Conservation (phyloP, 1,284 basidiomycete genomes). For the Ceratobasidium sp. region DNA sequence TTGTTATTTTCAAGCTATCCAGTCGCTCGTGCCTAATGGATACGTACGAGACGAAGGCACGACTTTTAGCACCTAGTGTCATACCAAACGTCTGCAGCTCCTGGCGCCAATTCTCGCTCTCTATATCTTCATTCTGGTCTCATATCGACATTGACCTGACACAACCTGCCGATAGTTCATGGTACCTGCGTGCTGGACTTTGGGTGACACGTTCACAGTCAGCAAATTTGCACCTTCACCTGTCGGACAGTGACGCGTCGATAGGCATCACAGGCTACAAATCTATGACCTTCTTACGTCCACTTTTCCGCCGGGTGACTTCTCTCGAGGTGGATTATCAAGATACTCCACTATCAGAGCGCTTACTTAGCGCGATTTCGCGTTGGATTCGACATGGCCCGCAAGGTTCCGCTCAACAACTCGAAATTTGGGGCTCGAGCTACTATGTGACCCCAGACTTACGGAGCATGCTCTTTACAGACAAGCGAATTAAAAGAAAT, state of each 20-base stretch:
- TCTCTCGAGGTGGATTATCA: neutral
- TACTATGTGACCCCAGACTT: neutral
- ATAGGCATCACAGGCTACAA: neutral
- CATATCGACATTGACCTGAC: neutral
- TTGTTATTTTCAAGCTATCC: neutral
- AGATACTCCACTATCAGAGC: no score
- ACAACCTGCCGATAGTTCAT: no score
- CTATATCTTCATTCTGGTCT: neutral
- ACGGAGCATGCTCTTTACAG: no score
- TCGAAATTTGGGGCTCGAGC: neutral
- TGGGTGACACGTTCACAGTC: neutral
- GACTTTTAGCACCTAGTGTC: neutral
- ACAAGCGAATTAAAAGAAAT: no score
- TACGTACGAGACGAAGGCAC: neutral
- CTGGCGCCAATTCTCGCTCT: neutral
- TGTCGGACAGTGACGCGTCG: neutral
- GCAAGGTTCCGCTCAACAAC: neutral
- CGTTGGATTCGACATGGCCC: neutral
- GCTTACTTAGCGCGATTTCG: neutral
- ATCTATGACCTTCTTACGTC: neutral
- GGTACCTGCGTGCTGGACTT: neutral
- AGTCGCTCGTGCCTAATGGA: neutral
- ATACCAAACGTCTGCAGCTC: neutral
- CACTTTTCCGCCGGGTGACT: neutral
- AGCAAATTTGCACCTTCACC: neutral